These are phyloP conservation scores for Trametes meyenii DNA, from an alignment of 768 basidiomycete genomes.

Conservation along the genomic window DNA sequence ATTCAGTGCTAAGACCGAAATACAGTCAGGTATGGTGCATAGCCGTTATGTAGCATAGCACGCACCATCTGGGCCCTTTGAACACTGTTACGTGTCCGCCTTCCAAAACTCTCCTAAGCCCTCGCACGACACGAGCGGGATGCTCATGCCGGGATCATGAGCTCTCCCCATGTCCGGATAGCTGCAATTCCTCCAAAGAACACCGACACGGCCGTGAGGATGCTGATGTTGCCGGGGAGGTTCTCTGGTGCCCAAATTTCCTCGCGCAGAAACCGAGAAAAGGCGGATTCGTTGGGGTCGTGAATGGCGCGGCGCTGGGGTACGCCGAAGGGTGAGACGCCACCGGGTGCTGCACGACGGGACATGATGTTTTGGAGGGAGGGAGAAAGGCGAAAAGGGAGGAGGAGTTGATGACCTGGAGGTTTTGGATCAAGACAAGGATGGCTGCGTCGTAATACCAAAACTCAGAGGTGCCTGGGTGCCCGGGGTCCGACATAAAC, in stretches of 20 bases:
- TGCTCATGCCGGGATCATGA: constrained; percentile 67
- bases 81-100: too few species aligned
- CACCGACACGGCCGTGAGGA: constrained; percentile 63
- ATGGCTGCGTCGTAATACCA: too few species aligned
- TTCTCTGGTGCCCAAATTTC: constrained; percentile 78
- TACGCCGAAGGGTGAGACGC: constrained; percentile 53
- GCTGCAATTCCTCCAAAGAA: constrained; percentile 73
- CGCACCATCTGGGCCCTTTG: too few species aligned
- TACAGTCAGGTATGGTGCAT: too few species aligned
- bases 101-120: too few species aligned
- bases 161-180: constrained; percentile 77
- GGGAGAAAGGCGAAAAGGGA: neutral
- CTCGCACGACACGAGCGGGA: neutral
- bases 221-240: constrained; percentile 70
- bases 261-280: constrained; percentile 56
- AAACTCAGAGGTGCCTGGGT: too few species aligned
- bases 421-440: too few species aligned
- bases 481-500: too few species aligned
- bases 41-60: too few species aligned
- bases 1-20: neutral
- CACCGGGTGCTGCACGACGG: constrained; percentile 60
- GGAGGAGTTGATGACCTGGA: constrained; percentile 8
- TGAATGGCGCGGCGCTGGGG: constrained; percentile 43
- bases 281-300: constrained; percentile 66
- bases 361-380: constrained; percentile 50